These are phyloP conservation scores for Erythrobasidium hasegawianum DNA, from an alignment of 1,284 basidiomycete species.

Conservation along the genomic window DNA sequence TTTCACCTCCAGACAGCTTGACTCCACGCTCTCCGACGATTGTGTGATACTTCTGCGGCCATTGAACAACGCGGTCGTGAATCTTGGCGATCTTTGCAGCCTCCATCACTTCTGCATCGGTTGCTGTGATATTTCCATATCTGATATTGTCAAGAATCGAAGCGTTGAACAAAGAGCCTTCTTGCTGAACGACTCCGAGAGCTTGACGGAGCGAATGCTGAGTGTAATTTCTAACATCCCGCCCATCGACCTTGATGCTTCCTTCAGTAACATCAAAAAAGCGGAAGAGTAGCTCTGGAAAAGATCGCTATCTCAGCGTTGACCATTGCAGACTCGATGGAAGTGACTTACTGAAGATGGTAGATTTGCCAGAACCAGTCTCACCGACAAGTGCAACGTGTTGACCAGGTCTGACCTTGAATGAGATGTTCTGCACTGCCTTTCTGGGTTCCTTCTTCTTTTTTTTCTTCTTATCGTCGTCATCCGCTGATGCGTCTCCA, in stretches of 20 bases:
- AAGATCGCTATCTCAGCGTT: not conserved
- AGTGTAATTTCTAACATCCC: conserved; percentile 79
- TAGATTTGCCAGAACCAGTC: conserved; percentile 74
- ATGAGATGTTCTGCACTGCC: conserved; percentile 72
- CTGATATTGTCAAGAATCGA: conserved; percentile 37
- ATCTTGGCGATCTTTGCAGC: conserved; percentile 74
- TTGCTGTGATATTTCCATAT: conserved; percentile 48
- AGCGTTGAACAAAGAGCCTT: conserved; percentile 46
- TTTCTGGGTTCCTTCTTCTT: conserved; percentile 49
- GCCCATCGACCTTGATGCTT: conserved; percentile 73
- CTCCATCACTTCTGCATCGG: conserved; percentile 65
- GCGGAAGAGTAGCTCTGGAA: conserved; percentile 67
- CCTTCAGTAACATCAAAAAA: conserved; percentile 80
- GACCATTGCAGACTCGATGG: not conserved
- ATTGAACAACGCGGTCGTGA: conserved; percentile 69
- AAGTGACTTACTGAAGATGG: conserved; percentile 36
- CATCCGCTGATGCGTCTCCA: not conserved
- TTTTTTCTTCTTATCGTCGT: conserved; percentile 7
- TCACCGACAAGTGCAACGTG: conserved; percentile 75
- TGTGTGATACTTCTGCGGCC: conserved; percentile 73
- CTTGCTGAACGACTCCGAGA: conserved; percentile 55
- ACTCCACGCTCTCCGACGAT: conserved; percentile 79
- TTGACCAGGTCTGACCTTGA: conserved; percentile 72
- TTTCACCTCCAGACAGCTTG: conserved; percentile 55
- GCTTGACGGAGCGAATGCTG: conserved; percentile 69